Base-by-base conservation (phyloP, 805 yeast species). In the Saccharomycopsis malanga region DNA sequence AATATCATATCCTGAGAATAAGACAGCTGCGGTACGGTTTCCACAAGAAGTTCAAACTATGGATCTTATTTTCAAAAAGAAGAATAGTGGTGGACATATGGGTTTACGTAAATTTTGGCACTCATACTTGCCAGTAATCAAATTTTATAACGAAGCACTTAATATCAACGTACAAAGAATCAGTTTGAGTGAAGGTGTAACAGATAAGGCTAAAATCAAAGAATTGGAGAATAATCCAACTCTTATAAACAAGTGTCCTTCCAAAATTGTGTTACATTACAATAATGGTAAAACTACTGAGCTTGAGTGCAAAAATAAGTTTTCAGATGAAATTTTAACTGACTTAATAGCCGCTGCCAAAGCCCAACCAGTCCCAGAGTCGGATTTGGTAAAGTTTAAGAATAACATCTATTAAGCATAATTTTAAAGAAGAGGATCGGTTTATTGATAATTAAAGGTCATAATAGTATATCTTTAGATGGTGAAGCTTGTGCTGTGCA, bases 91-190 rank as follows among this genome's bases (percentile, higher is more conserved):
- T 41, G 74, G 78, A 1, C 71, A 76, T 48, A 64, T 67, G 57
- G 82, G 82, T 2, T 65, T 76, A 45, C 69, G 70, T 54, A 67
- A 71, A 53, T 77, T 77, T 60, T 76, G 80, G 79, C 72, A 69
- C 55, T 58, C 62, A 48, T 67, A 74, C 59, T 62, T 77, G 50
- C 79, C 78, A 22, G 71, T 78, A 0, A 63, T 77, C 50, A 67
- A 66, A 54, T 77, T 76, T 60, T 80, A 77, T 58, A 77, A 77
- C 56, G 76, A 76, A 20, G 62, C 61, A 25, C 53, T 74, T 23
- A 61, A 64, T 9, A 70, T 76, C 48, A 65, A 66, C 10, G 73
- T 77, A 38, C 66, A 71, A 34, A 65, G 79, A 50, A 66, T 77
- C 27, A 47, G 49, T 22, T 24, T 50, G 14, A 44, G 45, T 34